phyloP scores from a whole-genome alignment of 805 yeast genomes.

The Lachancea lanzarotensis region DNA sequence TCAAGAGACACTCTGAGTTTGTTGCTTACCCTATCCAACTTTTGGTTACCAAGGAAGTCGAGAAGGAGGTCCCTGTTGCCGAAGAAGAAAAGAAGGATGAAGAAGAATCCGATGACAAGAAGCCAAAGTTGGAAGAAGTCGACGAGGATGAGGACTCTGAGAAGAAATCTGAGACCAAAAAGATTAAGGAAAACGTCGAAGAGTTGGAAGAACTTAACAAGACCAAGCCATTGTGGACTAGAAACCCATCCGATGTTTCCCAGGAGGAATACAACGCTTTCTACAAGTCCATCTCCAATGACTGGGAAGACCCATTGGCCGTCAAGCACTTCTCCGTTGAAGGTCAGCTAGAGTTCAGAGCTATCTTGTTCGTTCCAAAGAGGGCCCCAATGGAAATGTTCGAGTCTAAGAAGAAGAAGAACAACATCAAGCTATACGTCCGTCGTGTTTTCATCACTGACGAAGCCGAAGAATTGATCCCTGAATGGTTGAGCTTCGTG shows the following conservation, averaged over 20 bases:
- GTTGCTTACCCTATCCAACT: slow-evolving; percentile 99
- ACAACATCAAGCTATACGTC: slow-evolving; percentile 96
- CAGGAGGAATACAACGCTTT: slow-evolving; percentile 98
- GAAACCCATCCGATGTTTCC: slow-evolving; percentile 95
- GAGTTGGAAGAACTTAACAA: slow-evolving; percentile 98
- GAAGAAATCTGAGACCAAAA: slow-evolving; percentile 74
- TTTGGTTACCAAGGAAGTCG: slow-evolving; percentile 97
- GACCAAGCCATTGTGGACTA: slow-evolving; percentile 98
- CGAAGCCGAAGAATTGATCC: slow-evolving; percentile 98
- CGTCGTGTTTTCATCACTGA: slow-evolving; percentile 99
- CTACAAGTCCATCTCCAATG: slow-evolving; percentile 98
- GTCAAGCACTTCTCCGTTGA: slow-evolving; percentile 99
- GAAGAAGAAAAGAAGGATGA: slow-evolving; percentile 51
- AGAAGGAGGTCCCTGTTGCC: slow-evolving; percentile 89
- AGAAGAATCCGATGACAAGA: slow-evolving; percentile 48
- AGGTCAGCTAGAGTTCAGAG: slow-evolving; percentile 99
- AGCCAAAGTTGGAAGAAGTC: slow-evolving; percentile 71
- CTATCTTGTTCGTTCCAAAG: slow-evolving; percentile 94
- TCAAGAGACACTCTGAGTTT: slow-evolving; percentile 98
- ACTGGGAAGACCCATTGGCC: slow-evolving; percentile 99
- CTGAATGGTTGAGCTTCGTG: slow-evolving; percentile 97
- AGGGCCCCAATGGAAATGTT: slow-evolving; percentile 99
- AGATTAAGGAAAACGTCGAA: slow-evolving; percentile 84
- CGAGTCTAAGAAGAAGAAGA: slow-evolving; percentile 98
- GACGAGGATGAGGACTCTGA: slow-evolving; percentile 56